These are phyloP conservation scores for Aspergillus cavernicola DNA, from an alignment of 495 filamentous ascomycete species.

Conservation along the genomic window DNA sequence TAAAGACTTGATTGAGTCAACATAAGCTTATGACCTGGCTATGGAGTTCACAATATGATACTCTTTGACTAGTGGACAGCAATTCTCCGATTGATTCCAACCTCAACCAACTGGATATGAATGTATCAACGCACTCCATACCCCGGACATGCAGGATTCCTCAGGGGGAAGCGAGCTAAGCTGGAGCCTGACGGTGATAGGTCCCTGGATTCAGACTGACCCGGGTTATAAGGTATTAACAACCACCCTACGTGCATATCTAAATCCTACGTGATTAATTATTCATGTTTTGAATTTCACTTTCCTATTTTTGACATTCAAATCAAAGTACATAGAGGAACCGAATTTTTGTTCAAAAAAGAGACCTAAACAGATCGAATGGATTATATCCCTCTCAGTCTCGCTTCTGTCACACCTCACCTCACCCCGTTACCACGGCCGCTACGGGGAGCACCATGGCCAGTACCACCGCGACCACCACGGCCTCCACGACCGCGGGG, in stretches of 20 bases:
- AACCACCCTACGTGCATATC: no score
- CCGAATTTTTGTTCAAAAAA: slow-evolving; percentile 25
- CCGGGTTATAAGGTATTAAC: no score
- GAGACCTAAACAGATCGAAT: slow-evolving; percentile 14
- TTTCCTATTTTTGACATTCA: slow-evolving; percentile 33
- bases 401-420: slow-evolving; percentile 4
- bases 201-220: no score
- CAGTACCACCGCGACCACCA: slow-evolving; percentile 45
- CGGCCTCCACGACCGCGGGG: slow-evolving; percentile 48
- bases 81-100: no score
- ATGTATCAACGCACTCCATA: no score
- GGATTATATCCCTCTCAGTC: slow-evolving; percentile 12
- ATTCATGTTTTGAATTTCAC: slow-evolving; percentile 20
- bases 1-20: no score
- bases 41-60: no score
- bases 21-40: no score
- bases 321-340: slow-evolving; percentile 37
- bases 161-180: neutral
- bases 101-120: no score
- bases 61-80: no score
- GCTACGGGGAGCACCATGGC: slow-evolving; percentile 37
- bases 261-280: no score
- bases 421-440: slow-evolving; percentile 38
- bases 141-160: neutral
- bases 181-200: no score